Evolutionary conservation across 441 rosid genomes (phyloP).

Genomic region (Corymbia calophylla): DNA sequence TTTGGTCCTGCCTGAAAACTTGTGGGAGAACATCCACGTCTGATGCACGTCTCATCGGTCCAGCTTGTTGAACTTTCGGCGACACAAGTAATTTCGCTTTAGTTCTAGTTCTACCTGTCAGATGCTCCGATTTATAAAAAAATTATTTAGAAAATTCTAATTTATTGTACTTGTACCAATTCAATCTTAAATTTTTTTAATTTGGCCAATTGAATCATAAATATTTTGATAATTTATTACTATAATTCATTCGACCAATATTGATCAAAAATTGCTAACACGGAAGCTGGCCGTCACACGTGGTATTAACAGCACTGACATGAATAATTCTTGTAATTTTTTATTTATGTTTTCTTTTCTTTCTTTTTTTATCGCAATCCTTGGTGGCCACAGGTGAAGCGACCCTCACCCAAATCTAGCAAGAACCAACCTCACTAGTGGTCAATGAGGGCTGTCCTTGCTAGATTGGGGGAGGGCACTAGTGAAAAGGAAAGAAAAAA

Average conservation of each 20-base stretch:
- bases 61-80: not conserved
- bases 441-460: not conserved
- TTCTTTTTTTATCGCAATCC: not conserved
- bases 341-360: not conserved
- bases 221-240: not conserved
- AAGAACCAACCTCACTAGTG: not conserved
- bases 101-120: not conserved
- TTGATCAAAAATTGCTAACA: fast-evolving
- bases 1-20: not conserved
- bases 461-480: no score
- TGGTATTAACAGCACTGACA: not conserved
- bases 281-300: fast-evolving
- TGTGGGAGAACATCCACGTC: not conserved
- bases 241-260: not conserved
- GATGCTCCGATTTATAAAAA: not conserved
- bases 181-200: not conserved
- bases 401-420: not conserved
- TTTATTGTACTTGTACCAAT: not conserved
- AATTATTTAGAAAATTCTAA: not conserved
- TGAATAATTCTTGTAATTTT: not conserved
- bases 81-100: not conserved
- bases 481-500: no score
- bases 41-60: not conserved
- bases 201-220: not conserved
- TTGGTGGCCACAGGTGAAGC: no score